phyloP scores from a whole-genome alignment of 177 flowering plant genomes.

The Telopea speciosissima region DNA sequence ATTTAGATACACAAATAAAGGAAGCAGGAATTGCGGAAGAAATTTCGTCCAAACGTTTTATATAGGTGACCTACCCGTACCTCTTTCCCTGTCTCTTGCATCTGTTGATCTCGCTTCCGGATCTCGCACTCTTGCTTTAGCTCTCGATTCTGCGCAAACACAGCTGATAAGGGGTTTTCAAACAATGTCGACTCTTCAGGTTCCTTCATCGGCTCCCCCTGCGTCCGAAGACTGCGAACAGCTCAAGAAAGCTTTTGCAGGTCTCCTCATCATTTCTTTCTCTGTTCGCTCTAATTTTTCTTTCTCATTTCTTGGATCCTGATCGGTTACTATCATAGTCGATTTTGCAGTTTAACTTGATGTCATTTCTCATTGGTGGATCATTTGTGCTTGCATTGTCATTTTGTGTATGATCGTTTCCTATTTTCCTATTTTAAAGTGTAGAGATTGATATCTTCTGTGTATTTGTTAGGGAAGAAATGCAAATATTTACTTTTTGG shows the following conservation, averaged over 20 bases:
- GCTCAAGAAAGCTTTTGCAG: conserved; percentile 53
- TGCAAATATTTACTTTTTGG: not conserved
- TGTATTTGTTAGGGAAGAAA: not conserved
- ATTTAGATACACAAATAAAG: no score
- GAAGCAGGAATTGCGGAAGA: no score
- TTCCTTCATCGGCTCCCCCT: conserved; percentile 40
- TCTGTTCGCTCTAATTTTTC: not conserved
- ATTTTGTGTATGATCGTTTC: not conserved
- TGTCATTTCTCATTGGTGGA: not conserved
- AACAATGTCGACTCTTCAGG: conserved; percentile 44
- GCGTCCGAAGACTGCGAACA: conserved; percentile 53
- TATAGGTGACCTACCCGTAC: not conserved
- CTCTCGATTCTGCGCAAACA: conserved; percentile 15
- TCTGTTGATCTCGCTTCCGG: not conserved
- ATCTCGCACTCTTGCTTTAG: conserved; percentile 1
- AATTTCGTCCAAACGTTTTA: no score
- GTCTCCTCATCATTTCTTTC: conserved; percentile 18
- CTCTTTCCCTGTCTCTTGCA: not conserved
- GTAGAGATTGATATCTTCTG: not conserved
- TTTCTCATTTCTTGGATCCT: not conserved
- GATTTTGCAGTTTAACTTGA: no score
- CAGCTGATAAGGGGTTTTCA: not conserved
- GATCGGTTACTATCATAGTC: not conserved
- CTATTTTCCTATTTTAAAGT: not conserved
- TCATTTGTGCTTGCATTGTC: not conserved